phyloP scores from a whole-genome alignment of 495 filamentous ascomycete genomes.

The Penicillium taxi region DNA sequence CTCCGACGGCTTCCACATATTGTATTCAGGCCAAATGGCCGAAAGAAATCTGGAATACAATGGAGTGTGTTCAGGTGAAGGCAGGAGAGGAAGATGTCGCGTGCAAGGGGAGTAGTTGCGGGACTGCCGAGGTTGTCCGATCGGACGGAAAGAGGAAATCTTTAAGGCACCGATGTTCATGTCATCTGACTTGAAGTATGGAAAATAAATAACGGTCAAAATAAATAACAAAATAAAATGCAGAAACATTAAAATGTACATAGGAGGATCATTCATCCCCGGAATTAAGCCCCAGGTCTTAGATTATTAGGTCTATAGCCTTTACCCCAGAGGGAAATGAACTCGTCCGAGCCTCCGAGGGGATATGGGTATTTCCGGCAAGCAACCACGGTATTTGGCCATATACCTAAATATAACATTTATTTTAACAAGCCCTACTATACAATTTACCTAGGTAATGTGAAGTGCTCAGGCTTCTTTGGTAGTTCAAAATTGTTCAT shows the following conservation, averaged over 20 bases:
- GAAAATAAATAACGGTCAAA: not conserved
- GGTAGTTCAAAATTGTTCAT: not conserved
- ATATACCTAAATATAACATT: not conserved
- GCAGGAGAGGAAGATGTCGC: conserved; percentile 19
- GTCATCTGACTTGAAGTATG: not conserved
- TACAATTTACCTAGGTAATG: no score
- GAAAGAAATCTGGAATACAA: not conserved
- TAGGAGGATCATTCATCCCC: not conserved
- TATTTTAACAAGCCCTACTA: not conserved
- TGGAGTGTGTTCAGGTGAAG: conserved; percentile 2
- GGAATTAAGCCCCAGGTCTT: not conserved
- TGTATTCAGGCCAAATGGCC: conserved; percentile 32
- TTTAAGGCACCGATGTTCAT: conserved; percentile 6
- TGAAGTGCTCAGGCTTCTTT: no score
- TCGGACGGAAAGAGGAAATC: conserved; percentile 19
- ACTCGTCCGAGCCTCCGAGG: no score
- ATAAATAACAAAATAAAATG: not conserved
- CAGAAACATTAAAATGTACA: not conserved
- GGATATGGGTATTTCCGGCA: conserved; percentile 1
- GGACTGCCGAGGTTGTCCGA: conserved; percentile 21
- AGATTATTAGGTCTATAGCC: not conserved
- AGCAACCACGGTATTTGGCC: not conserved
- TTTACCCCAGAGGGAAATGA: not conserved
- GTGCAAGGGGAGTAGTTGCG: conserved; percentile 18
- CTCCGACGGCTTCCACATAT: conserved; percentile 85